Base-by-base conservation (phyloP, 345 rosid genomes). In the Brassica nigra region DNA sequence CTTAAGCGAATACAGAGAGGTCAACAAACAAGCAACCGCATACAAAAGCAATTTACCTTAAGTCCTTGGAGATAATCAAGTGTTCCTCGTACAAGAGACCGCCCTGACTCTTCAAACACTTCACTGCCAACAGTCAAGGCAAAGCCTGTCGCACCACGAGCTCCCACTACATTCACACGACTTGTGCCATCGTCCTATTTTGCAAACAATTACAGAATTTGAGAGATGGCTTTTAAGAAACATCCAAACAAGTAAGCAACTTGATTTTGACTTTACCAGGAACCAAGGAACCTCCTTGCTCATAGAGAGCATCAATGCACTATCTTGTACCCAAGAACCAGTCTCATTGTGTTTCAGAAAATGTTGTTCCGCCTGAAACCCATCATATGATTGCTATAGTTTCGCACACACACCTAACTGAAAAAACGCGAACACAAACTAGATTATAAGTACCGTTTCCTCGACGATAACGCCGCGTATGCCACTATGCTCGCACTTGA, bases 231-330 rank as follows among this genome's bases (percentile, higher is more conserved):
- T 27, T 59, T 36, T n/a, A 61, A 20, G 63, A 68, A 64, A 70
- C 62, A 75, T 70, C 55, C 15, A 75, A 52, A 57, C 31, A 29
- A 73, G 11, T 33, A 79, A 9, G 14, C 28, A 33, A 79, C 69
- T 74, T 16, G n/a, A n/a, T n/a, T n/a, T 47, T 12, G 42, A 10
- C 68, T 70, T 70, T 55, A 95, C 97, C 89, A 95, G 82, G 80
- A 88, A 91, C 98, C 99, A 91, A 34, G 99, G 99, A 81, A 95
- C 98, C 88, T 95, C 99, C 66, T 92, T 92, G 74, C 97, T 90
- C 98, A 91, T 88, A 6, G 98, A 91, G 30, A 92, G 79, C 90
- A 92, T 89, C 77, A 95, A 78, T 2, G 98, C 98, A 39, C 98
- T 92, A 86, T 95, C 99, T 83, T 95, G 96, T 64, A 92, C 94